Base-by-base conservation (phyloP, 2,329 filamentous ascomycete genomes). In the Diaporthe vexans region DNA sequence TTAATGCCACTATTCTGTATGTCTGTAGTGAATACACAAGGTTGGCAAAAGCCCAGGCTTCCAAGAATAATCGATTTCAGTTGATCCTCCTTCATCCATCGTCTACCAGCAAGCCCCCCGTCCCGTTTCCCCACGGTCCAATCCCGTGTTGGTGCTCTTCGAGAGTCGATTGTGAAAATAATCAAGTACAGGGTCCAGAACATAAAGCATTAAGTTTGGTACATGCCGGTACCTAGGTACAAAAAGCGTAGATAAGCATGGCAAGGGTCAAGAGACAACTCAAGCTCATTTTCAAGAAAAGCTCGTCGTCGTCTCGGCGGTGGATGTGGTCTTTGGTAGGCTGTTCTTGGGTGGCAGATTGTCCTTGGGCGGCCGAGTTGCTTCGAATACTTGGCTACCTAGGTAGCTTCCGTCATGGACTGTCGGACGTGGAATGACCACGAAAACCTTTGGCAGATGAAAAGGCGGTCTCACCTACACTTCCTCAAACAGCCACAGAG, bases 401-500 rank as follows among this genome's bases (percentile, higher is more conserved):
- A n/a, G n/a, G n/a, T n/a, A n/a, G n/a, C 1, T 46, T 35, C 24
- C n/a, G 10, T 51, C 43, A 51, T 26, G 15, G 3, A 17, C 21
- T n/a, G 48, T 51, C 11, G n/a, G 48, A 19, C 48, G 3, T 24
- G n/a, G 1, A 13, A 5, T 11, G 2, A 51, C 3, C 1, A 24
- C 13, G 48, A 13, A 52, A 24, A 0, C 13, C 48, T 52, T 13
- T 7, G 21, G 1, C 19, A 24, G 33, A 0, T 19, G 11, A 4
- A 65, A 3, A 6, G n/a, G 1, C 2, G 9, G 1, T n/a, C 61
- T 37, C 13, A 29, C 56, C 19, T 52, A 71, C 26, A 61, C 56
- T 40, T 52, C 43, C 26, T 72, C 57, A 13, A 72, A 72, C 3
- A 54, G 0, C 69, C 69, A 72, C 21, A 19, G 43, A 5, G n/a